These are phyloP conservation scores for Mycena kentingensis DNA, from an alignment of 768 basidiomycete genomes.

Conservation along the genomic window DNA sequence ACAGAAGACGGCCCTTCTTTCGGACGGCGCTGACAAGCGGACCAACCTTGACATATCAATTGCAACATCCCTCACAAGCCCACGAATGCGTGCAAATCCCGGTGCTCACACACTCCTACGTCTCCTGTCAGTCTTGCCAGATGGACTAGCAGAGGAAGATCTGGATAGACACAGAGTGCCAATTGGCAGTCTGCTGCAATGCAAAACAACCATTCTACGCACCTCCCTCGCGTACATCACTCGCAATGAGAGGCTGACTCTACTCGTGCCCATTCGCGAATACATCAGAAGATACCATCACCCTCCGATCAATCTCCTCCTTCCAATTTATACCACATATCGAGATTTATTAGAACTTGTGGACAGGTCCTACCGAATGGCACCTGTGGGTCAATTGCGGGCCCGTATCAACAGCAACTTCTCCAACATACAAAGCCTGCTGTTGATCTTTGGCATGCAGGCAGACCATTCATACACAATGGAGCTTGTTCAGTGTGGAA, in stretches of 20 bases:
- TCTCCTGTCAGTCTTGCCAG: background rate
- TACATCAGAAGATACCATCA: background rate
- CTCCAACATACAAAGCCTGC: too few relatives aligned
- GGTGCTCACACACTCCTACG: background rate
- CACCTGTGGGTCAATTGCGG: too few relatives aligned
- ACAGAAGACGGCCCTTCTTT: background rate
- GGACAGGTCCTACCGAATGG: too few relatives aligned
- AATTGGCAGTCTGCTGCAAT: background rate
- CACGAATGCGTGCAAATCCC: background rate
- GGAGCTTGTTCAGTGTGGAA: too few relatives aligned
- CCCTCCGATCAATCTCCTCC: background rate
- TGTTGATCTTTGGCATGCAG: too few relatives aligned
- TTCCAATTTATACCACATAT: background rate
- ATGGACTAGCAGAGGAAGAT: background rate
- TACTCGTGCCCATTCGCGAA: background rate
- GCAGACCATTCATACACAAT: too few relatives aligned
- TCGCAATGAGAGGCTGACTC: background rate
- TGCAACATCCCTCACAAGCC: background rate
- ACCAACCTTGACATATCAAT: background rate
- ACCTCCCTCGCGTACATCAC: background rate
- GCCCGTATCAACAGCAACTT: too few relatives aligned
- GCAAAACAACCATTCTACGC: background rate
- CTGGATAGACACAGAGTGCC: too few relatives aligned
- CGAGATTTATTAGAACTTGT: too few relatives aligned
- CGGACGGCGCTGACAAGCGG: background rate